These are phyloP conservation scores for Rhizopogon roseolus DNA, from an alignment of 768 basidiomycete genomes.

Conservation along the genomic window DNA sequence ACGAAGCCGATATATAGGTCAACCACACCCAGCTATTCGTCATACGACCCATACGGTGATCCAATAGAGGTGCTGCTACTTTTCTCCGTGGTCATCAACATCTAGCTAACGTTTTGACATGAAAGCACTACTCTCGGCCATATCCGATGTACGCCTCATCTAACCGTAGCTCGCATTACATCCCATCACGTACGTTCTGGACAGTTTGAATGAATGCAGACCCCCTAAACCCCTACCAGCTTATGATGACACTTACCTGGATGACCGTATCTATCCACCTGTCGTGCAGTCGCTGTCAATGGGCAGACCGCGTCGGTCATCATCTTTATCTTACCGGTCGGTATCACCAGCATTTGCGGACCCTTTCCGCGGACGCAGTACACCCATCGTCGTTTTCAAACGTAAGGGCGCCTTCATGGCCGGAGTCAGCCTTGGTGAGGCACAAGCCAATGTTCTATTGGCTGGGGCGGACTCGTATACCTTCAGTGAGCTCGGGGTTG, in stretches of 20 bases:
- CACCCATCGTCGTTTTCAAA: slow-evolving; percentile 64
- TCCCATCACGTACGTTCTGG: slow-evolving; percentile 35
- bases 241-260: slow-evolving; percentile 48
- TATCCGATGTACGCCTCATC: slow-evolving; percentile 44
- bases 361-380: slow-evolving; percentile 43
- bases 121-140: slow-evolving; percentile 36
- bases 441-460: slow-evolving; percentile 57
- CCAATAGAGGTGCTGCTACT: slow-evolving; percentile 21
- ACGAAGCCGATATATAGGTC: background rate
- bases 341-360: slow-evolving; percentile 30
- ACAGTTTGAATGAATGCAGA: background rate
- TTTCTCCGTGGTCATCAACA: background rate
- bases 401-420: slow-evolving; percentile 62
- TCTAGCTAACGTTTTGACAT: slow-evolving; percentile 1
- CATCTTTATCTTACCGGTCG: slow-evolving; percentile 35
- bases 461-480: slow-evolving; percentile 61
- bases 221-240: slow-evolving; percentile 24
- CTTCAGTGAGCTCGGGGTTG: slow-evolving; percentile 61
- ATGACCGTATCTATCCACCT: slow-evolving; percentile 20
- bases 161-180: slow-evolving; percentile 33
- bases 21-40: background rate
- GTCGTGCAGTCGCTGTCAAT: slow-evolving; percentile 15
- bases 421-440: slow-evolving; percentile 65
- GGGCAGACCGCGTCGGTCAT: slow-evolving; percentile 30
- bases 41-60: slow-evolving; percentile 36